Evolutionary conservation across 2,329 filamentous ascomycete genomes (phyloP).

Genomic region (Colletotrichum shisoi): DNA sequence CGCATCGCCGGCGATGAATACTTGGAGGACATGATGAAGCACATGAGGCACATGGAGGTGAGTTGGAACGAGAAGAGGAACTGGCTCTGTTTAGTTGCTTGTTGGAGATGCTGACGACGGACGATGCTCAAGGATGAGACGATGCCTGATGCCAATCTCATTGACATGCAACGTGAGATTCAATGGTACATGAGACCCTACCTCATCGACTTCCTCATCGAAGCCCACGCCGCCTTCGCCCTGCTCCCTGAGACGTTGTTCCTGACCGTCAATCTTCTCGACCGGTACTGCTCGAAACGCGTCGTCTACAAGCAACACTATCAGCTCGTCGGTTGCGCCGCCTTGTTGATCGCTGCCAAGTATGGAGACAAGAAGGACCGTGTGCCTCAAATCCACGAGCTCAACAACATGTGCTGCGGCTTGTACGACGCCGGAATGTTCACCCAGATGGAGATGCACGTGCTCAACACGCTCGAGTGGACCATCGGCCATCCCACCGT

Average conservation of each 20-base stretch:
- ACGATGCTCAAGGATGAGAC: conserved; percentile 70
- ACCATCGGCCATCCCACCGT: conserved; percentile 94
- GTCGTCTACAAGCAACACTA: conserved; percentile 99
- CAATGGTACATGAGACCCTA: conserved; percentile 99
- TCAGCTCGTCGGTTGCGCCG: conserved; percentile 94
- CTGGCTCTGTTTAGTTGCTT: neutral
- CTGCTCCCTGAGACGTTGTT: conserved; percentile 94
- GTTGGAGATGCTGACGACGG: conserved; percentile 11
- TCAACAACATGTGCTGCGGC: conserved; percentile 99
- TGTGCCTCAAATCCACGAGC: conserved; percentile 94
- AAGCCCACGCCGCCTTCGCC: conserved; percentile 94
- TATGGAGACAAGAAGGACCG: conserved; percentile 99
- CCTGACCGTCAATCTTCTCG: conserved; percentile 93
- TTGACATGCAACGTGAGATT: conserved; percentile 98
- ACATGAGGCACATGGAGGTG: conserved; percentile 95
- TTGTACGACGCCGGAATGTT: conserved; percentile 99
- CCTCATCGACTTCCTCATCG: conserved; percentile 95
- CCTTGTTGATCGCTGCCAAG: conserved; percentile 95
- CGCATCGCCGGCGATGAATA: conserved; percentile 87
- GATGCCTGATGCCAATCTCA: conserved; percentile 92
- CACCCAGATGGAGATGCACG: conserved; percentile 99
- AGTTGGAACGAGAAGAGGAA: conserved; percentile 40
- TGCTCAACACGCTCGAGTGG: conserved; percentile 97
- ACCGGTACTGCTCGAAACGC: conserved; percentile 96
- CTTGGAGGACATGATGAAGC: conserved; percentile 89